These are phyloP conservation scores for Lachnellula subtilissima DNA, from an alignment of 2,329 filamentous ascomycete species.

Conservation along the genomic window DNA sequence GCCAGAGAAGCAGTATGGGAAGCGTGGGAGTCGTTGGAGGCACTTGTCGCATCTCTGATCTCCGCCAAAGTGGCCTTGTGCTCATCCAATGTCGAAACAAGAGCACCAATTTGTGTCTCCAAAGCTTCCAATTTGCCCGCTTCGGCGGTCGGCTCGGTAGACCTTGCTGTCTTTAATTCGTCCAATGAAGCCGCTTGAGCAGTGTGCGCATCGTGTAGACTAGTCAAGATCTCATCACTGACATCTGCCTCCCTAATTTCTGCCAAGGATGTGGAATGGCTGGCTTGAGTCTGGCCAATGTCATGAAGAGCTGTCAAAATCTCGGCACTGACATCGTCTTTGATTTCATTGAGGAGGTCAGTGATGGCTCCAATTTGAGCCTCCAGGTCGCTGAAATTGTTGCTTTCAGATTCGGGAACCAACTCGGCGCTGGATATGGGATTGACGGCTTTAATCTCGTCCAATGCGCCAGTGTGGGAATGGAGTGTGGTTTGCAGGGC, in stretches of 20 bases:
- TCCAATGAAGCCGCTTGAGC: constrained; percentile 14
- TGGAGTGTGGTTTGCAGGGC: constrained; percentile 20
- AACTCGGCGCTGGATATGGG: constrained; percentile 8
- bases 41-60: constrained; percentile 9
- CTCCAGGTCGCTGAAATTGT: background rate
- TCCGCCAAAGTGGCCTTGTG: constrained; percentile 14
- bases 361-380: constrained; percentile 22
- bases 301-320: constrained; percentile 29
- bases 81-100: constrained; percentile 14
- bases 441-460: constrained; percentile 13
- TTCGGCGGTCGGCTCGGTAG: constrained; percentile 3
- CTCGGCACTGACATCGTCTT: constrained; percentile 30
- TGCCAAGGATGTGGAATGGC: constrained; percentile 17
- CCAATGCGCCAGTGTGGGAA: constrained; percentile 15
- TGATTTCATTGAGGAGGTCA: constrained; percentile 26
- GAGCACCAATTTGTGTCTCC: constrained; percentile 12
- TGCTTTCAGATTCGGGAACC: constrained; percentile 3
- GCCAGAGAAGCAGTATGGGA: constrained; percentile 5
- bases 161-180: constrained; percentile 18
- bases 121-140: constrained; percentile 4
- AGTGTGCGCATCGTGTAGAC: constrained; percentile 22
- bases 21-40: constrained; percentile 9
- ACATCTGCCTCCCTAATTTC: constrained; percentile 28
- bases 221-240: constrained; percentile 29
- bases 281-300: constrained; percentile 17